phyloP scores from a whole-genome alignment of 1,139 yeast genomes.

The Saccharomyces hybrid region DNA sequence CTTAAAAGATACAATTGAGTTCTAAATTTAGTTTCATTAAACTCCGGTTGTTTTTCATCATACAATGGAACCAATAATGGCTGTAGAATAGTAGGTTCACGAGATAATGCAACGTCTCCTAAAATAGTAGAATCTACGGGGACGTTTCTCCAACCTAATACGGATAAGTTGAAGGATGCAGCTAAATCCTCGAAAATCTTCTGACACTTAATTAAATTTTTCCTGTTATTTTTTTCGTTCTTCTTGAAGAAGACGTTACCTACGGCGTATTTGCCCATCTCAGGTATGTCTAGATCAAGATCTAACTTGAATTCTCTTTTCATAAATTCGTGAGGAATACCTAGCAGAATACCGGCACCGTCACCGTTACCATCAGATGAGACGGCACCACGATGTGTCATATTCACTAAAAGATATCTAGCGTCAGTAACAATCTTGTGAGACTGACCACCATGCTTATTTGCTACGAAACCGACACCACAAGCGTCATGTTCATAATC shows the following conservation, averaged over 20 bases:
- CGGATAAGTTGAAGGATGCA: conserved; percentile 62
- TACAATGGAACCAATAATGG: conserved; percentile 73
- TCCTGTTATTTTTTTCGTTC: conserved; percentile 43
- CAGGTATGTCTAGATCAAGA: conserved; percentile 48
- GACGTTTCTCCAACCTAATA: conserved; percentile 93
- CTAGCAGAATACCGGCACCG: conserved; percentile 95
- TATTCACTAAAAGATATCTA: conserved; percentile 77
- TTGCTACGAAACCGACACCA: conserved; percentile 97
- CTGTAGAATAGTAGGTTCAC: conserved; percentile 88
- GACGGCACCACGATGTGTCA: conserved; percentile 99
- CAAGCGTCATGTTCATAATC: conserved; percentile 94
- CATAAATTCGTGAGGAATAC: conserved; percentile 86
- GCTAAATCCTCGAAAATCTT: conserved; percentile 79
- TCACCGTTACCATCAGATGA: conserved; percentile 97
- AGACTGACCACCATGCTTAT: conserved; percentile 78
- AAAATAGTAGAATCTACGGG: conserved; percentile 89
- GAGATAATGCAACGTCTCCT: conserved; percentile 89
- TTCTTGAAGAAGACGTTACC: conserved; percentile 91
- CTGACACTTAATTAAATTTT: conserved; percentile 52
- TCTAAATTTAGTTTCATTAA: conserved; percentile 66
- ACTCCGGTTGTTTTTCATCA: conserved; percentile 41
- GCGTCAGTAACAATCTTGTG: conserved; percentile 96
- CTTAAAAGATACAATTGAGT: conserved; percentile 79
- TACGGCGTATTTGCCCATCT: conserved; percentile 82
- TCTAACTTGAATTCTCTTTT: conserved; percentile 65